Base-by-base conservation (phyloP, 202 grass and related monocot genomes). In the Sporobolus alterniflorus region DNA sequence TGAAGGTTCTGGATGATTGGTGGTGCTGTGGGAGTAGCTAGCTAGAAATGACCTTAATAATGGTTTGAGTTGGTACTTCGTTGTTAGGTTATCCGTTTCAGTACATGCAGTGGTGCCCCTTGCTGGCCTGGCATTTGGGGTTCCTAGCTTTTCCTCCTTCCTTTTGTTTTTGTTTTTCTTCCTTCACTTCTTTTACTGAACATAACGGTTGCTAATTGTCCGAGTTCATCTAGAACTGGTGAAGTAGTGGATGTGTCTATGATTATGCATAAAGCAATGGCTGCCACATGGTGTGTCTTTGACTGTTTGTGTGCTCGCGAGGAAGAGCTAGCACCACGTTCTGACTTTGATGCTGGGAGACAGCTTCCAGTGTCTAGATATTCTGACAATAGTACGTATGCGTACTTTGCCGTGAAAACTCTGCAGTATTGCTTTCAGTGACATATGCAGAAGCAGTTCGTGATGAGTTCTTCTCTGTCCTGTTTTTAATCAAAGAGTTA, bases 1-100 rank as follows among this genome's bases (percentile, higher is more conserved):
- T 62, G 84, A 75, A 87, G 80, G 80, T 70, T 84, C 84, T 50
- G 51, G 79, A 86, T 17, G 36, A 46, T 46, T 87, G 54, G 51
- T 63, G 79, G 67, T 83, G 78, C 30, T 39, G 36, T 39, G 36
- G 36, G 36, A 39, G 36, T 39, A 39, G 36, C 6, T 39, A 39
- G 83, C 67, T 83, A 69, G 64, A 77, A 61, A 51, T 80, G 75
- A 34, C 64, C 75, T 80, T 76, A 56, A n/a, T n/a, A n/a, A n/a
- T n/a, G n/a, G n/a, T n/a, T n/a, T n/a, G n/a, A n/a, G n/a, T n/a
- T n/a, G n/a, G n/a, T n/a, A n/a, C n/a, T 39, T 39, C 7, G 48
- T 67, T 83, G 84, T 75, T 90, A 70, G 33, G 8, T n/a, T 86
- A 59, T 78, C 41, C 71, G 46, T 77, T 73, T 49, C 59, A 64